Conservation (phyloP, 1,284 basidiomycete genomes). For the Cryptococcus amylolentus region DNA sequence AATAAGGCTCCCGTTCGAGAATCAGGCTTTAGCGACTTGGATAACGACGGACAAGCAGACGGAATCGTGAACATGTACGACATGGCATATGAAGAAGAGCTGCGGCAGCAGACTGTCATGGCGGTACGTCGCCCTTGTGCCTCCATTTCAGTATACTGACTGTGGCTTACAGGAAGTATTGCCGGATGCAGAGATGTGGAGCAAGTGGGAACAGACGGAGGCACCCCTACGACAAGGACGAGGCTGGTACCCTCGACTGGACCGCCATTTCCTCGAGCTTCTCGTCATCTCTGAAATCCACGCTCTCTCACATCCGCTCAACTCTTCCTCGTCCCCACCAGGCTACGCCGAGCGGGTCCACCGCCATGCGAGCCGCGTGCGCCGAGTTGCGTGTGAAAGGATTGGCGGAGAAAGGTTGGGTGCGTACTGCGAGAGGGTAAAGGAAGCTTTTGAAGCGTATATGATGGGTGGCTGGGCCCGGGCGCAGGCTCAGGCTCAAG, state of each 20-base stretch:
- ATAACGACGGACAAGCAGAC: neutral
- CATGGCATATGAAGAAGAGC: slow-evolving; percentile 35
- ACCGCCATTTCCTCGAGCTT: slow-evolving; percentile 45
- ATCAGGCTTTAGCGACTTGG: neutral
- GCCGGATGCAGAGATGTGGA: slow-evolving; percentile 41
- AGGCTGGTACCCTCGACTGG: slow-evolving; percentile 43
- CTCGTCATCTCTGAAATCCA: slow-evolving; percentile 45
- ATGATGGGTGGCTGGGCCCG: slow-evolving; percentile 26
- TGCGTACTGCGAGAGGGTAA: slow-evolving; percentile 45
- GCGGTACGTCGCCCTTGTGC: slow-evolving; percentile 20
- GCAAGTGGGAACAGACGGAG: slow-evolving; percentile 43
- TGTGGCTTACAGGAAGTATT: slow-evolving; percentile 30
- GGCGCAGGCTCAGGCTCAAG: slow-evolving; percentile 5
- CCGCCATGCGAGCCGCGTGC: slow-evolving; percentile 38
- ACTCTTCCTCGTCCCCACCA: slow-evolving; percentile 8
- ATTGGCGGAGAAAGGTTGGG: slow-evolving; percentile 44
- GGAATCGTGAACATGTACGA: slow-evolving; percentile 26
- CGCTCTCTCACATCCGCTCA: slow-evolving; percentile 34
- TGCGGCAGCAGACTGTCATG: slow-evolving; percentile 40
- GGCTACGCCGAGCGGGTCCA: slow-evolving; percentile 33
- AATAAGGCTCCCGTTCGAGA: neutral
- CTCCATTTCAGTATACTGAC: neutral
- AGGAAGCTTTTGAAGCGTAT: slow-evolving; percentile 46
- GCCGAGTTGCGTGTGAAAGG: slow-evolving; percentile 42
- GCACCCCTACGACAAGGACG: slow-evolving; percentile 40